These are phyloP conservation scores for Cyberlindnera euphorbiiphila DNA, from an alignment of 805 yeast genomes.

Conservation along the genomic window DNA sequence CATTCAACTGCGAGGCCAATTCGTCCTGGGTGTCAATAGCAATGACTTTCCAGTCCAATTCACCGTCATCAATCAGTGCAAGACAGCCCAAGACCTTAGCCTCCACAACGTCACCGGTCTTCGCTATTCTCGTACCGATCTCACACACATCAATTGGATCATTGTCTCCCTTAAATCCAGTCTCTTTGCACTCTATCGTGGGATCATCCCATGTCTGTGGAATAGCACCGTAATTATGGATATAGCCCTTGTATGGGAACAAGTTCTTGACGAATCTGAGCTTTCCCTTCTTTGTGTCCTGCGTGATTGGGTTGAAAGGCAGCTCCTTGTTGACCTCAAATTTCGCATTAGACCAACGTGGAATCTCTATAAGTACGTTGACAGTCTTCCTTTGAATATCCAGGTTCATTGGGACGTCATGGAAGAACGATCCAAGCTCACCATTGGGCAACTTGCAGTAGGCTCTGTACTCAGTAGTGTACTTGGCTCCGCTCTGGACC, in stretches of 20 bases:
- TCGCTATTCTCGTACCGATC: constrained; percentile 63
- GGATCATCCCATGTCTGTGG: constrained; percentile 64
- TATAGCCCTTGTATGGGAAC: constrained; percentile 98
- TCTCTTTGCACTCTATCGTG: constrained; percentile 60
- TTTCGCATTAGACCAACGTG: constrained; percentile 98
- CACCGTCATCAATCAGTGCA: constrained; percentile 93
- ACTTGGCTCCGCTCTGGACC: constrained; percentile 35
- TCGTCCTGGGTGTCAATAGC: constrained; percentile 83
- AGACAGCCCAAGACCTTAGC: constrained; percentile 92
- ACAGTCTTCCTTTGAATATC: constrained; percentile 86
- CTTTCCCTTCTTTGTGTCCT: constrained; percentile 96
- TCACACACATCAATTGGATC: constrained; percentile 87
- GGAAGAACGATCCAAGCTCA: constrained; percentile 66
- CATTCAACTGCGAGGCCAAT: constrained; percentile 79
- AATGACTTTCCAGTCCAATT: constrained; percentile 88
- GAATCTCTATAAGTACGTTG: constrained; percentile 94
- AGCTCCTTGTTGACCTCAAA: constrained; percentile 87
- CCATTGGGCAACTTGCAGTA: constrained; percentile 42
- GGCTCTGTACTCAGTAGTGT: constrained; percentile 37
- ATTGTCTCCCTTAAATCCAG: constrained; percentile 67
- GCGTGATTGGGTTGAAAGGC: constrained; percentile 87
- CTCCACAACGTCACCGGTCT: constrained; percentile 73
- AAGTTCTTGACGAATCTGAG: constrained; percentile 94
- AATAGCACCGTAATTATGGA: constrained; percentile 97
- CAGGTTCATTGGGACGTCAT: constrained; percentile 88